These are phyloP conservation scores for Gynostemma pentaphyllum DNA, from an alignment of 306 rosid genomes.

Conservation along the genomic window DNA sequence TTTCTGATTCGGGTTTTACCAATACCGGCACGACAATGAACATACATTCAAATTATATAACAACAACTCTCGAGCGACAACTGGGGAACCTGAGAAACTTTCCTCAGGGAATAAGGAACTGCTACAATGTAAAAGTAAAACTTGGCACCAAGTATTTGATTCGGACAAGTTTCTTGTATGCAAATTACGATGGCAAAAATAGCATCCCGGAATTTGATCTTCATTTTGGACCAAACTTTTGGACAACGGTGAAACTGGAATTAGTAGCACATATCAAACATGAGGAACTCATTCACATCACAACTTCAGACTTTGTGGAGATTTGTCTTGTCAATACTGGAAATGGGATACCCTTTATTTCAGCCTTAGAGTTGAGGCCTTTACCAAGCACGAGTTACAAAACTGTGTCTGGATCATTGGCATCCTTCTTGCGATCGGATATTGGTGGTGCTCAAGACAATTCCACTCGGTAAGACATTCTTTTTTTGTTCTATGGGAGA, in stretches of 20 bases:
- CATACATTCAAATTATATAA: neutral
- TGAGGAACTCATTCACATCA: conserved; percentile 15
- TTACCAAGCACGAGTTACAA: neutral
- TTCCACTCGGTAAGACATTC: neutral
- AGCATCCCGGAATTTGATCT: neutral
- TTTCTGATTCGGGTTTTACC: neutral
- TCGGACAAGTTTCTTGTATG: neutral
- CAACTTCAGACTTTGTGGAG: neutral
- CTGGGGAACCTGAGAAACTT: neutral
- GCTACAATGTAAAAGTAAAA: neutral
- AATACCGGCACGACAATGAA: neutral
- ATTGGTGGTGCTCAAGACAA: neutral
- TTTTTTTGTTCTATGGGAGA: neutral
- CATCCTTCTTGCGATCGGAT: conserved; percentile 1
- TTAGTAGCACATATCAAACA: neutral
- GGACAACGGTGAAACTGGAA: neutral
- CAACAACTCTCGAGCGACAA: neutral
- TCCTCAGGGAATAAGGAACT: neutral
- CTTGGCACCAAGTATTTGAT: neutral
- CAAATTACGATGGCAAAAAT: neutral
- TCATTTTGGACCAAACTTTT: neutral
- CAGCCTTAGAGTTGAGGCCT: conserved; percentile 16
- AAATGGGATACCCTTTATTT: conserved; percentile 9
- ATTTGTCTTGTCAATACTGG: conserved; percentile 15
- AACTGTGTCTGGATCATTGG: conserved; percentile 10